phyloP scores from a whole-genome alignment of 257 asterid species.

The Nicotiana sylvestris region DNA sequence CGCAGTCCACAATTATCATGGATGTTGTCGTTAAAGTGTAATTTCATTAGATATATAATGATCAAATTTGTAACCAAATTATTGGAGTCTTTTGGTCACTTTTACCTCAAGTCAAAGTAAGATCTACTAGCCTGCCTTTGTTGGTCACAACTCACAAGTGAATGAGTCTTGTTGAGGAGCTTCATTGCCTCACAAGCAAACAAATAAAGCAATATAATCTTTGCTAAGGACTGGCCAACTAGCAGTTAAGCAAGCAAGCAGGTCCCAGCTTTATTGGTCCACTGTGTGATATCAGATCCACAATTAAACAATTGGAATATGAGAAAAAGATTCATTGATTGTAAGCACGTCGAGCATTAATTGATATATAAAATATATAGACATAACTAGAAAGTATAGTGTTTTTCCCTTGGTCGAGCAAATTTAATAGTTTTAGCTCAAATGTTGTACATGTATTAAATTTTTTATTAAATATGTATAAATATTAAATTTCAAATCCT shows the following conservation, averaged over 20 bases:
- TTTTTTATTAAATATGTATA: no score
- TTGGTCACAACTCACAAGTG: neutral
- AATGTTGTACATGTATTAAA: no score
- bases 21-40: neutral
- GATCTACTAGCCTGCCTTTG: conserved; percentile 3
- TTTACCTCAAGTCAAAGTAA: conserved; percentile 44
- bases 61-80: no score
- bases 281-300: neutral
- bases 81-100: neutral
- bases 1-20: neutral
- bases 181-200: conserved; percentile 10
- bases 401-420: no score
- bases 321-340: conserved; percentile 17
- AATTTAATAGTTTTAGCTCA: no score
- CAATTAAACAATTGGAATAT: conserved; percentile 7
- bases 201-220: conserved; percentile 6
- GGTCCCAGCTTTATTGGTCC: no score
- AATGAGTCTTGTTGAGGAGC: neutral
- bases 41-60: neutral
- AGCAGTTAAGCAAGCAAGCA: no score
- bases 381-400: no score
- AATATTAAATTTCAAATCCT: no score
- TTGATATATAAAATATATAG: neutral
- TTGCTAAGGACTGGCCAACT: neutral
- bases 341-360: conserved; percentile 23